Conservation (phyloP, 2,329 filamentous ascomycete genomes). For the Dendrostoma leiphaemia region DNA sequence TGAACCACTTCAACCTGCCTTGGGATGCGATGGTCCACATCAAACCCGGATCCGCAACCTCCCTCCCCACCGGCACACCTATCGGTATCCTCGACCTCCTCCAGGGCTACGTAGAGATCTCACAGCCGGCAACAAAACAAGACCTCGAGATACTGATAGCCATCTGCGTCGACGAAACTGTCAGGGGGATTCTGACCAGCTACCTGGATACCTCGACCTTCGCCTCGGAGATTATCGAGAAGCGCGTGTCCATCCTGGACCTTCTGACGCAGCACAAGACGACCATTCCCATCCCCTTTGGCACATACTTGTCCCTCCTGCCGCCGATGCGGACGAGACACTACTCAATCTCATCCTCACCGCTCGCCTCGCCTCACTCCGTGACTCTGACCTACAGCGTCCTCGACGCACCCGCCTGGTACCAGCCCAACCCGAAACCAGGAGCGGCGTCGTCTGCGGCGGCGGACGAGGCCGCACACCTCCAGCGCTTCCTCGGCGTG, state of each 20-base stretch:
- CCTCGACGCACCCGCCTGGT: slow-evolving; percentile 50
- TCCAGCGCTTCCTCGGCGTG: slow-evolving; percentile 56
- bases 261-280: slow-evolving; percentile 62
- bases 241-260: slow-evolving; percentile 64
- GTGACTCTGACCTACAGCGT: slow-evolving; percentile 69
- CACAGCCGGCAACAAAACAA: slow-evolving; percentile 67
- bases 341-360: slow-evolving; percentile 77
- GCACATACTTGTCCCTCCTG: slow-evolving; percentile 67
- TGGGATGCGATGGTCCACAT: slow-evolving; percentile 69
- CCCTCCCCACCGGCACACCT: slow-evolving; percentile 53
- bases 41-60: slow-evolving; percentile 46
- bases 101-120: slow-evolving; percentile 69
- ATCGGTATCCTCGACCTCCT: slow-evolving; percentile 64
- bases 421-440: slow-evolving; percentile 35
- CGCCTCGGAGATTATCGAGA: slow-evolving; percentile 46
- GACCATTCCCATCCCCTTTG: slow-evolving; percentile 59
- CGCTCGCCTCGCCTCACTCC: slow-evolving; percentile 54
- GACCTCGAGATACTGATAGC: slow-evolving; percentile 17
- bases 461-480: too few species aligned
- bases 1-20: slow-evolving; percentile 63
- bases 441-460: too few species aligned
- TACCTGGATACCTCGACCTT: slow-evolving; percentile 46
- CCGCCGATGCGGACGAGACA: slow-evolving; percentile 77
- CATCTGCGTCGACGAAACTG: slow-evolving; percentile 17
- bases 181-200: slow-evolving; percentile 39